phyloP scores from a whole-genome alignment of 2,329 filamentous ascomycete genomes.

The Exophiala viscosa region DNA sequence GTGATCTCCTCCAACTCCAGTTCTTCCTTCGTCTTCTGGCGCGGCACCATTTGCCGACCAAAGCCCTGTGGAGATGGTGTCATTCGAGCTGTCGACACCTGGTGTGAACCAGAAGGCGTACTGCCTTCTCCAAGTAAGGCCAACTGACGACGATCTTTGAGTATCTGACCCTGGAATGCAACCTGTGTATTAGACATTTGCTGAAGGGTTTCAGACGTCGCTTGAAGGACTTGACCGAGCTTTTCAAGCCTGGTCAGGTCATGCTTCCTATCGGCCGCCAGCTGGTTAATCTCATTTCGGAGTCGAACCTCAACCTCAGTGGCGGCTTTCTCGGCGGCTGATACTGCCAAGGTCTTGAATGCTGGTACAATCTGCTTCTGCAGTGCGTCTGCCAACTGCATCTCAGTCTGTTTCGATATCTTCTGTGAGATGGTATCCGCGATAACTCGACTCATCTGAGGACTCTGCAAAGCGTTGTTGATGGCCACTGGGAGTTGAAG shows the following conservation, averaged over 20 bases:
- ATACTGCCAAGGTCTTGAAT: constrained; percentile 61
- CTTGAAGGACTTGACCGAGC: constrained; percentile 52
- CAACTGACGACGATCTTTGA: constrained; percentile 29
- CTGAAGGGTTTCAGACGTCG: constrained; percentile 51
- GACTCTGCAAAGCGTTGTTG: constrained; percentile 65
- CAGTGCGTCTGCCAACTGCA: constrained; percentile 61
- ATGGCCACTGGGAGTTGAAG: constrained; percentile 65
- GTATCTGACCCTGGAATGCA: constrained; percentile 40
- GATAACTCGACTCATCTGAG: constrained; percentile 68
- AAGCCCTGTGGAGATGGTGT: constrained; percentile 26
- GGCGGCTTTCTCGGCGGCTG: constrained; percentile 64
- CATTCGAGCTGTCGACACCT: constrained; percentile 21
- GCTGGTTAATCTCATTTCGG: constrained; percentile 49
- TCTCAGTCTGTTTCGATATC: constrained; percentile 65
- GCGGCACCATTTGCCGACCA: constrained; percentile 14
- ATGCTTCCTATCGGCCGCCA: constrained; percentile 49
- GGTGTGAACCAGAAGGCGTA: constrained; percentile 29
- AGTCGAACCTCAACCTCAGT: constrained; percentile 64
- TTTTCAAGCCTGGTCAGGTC: constrained; percentile 60
- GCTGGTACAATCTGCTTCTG: constrained; percentile 63
- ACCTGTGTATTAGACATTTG: constrained; percentile 43
- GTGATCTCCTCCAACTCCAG: constrained; percentile 42
- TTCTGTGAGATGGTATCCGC: constrained; percentile 67
- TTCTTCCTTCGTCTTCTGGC: constrained; percentile 33
- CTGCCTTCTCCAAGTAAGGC: constrained; percentile 25